Base-by-base conservation (phyloP, 306 rosid species). In the Cucurbita ficifolia region DNA sequence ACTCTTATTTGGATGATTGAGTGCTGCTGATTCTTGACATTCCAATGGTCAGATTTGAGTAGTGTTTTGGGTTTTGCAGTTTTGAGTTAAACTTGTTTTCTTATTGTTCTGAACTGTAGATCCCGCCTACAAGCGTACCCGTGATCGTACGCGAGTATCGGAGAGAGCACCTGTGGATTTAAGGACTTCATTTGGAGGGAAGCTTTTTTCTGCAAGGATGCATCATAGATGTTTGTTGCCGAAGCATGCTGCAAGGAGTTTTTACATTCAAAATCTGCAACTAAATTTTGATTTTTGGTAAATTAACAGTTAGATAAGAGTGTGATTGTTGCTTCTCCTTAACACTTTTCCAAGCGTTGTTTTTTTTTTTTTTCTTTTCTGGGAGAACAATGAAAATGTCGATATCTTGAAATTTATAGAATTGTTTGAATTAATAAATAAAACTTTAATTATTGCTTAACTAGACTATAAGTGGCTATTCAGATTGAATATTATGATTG, bases 111-210 rank as follows among this genome's bases (percentile, higher is more conserved):
- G 75, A 10, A 62, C 68, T 79, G 75, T 83, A 92, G 96, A 82
- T 90, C 61, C 96, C 98, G 62, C 89, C 93, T 24, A 88, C 98
- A 13, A 90, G 98, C 35, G 91, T 92, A 53, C 96, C 98, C 0
- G 91, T 87, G 59, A 88, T 92, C 39, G 96, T 90, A n/a, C 96
- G 92, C 0, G 92, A 92, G 84, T 90, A 88, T 82, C 77, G 87
- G 39, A 83, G 86, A 78, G 83, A 82, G 59, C 83, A 87, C 77
- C 38, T 87, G 78, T 84, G 88, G 81, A 75, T 81, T 36, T 67
- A 79, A 72, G 69, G 48, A 55, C 16, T 33, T 16, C 18, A n/a
- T 21, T 45, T 24, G 21, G 13, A 46, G 42, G 38, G 72, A 65
- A 42, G 38, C 53, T 64, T 40, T 42, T 19, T 18, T 42, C 2